Evolutionary conservation across 768 basidiomycete species (phyloP).

Genomic region (Collybia sordida): DNA sequence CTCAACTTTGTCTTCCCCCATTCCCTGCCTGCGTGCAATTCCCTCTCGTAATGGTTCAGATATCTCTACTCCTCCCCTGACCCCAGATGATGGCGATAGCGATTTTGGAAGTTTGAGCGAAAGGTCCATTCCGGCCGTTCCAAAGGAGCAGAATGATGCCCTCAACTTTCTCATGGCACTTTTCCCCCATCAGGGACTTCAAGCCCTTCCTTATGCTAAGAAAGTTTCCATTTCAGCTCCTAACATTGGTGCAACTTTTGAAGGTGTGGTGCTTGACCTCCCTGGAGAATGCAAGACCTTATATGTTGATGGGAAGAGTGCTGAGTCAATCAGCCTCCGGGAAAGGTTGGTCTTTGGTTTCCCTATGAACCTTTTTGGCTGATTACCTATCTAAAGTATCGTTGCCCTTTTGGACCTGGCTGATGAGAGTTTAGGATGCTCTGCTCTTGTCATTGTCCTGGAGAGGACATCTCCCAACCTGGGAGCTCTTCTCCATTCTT

Average conservation of each 20-base stretch:
- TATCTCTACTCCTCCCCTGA: slow-evolving; percentile 73
- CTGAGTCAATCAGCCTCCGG: slow-evolving; percentile 73
- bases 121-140: slow-evolving; percentile 32
- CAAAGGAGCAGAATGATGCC: slow-evolving; percentile 55
- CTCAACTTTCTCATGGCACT: slow-evolving; percentile 77
- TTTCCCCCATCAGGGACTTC: slow-evolving; percentile 72
- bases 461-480: slow-evolving; percentile 72
- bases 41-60: slow-evolving; percentile 40
- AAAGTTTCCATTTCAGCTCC: slow-evolving; percentile 73
- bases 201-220: slow-evolving; percentile 69
- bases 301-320: slow-evolving; percentile 84
- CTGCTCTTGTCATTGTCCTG: slow-evolving; percentile 76
- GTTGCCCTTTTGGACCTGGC: slow-evolving; percentile 87
- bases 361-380: background rate
- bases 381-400: slow-evolving; percentile 46
- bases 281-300: slow-evolving; percentile 73
- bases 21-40: slow-evolving; percentile 41
- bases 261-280: slow-evolving; percentile 75
- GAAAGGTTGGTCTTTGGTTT: slow-evolving; percentile 60
- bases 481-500: slow-evolving; percentile 76
- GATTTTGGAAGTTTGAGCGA: slow-evolving; percentile 39
- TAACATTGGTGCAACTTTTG: slow-evolving; percentile 66
- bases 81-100: slow-evolving; percentile 65
- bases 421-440: slow-evolving; percentile 79
- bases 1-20: slow-evolving; percentile 21